Evolutionary conservation across 2,329 filamentous ascomycete genomes (phyloP), one percentile per base, ranked within the genome.

Genomic region (Acephala macrosclerotiorum): DNA sequence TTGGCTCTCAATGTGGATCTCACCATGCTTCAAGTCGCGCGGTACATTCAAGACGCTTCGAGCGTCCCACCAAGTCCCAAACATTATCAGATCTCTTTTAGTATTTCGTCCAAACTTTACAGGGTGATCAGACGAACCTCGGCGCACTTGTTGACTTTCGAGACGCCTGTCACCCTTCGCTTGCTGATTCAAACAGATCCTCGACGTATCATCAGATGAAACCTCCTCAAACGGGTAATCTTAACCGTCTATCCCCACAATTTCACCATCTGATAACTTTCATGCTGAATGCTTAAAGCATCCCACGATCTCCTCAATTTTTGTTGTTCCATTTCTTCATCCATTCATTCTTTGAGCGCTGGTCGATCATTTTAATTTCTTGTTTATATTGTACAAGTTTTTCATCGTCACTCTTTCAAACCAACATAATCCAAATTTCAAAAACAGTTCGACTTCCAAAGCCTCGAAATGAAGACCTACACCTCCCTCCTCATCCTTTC

Each of bases 81-180:
- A 29, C 49, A 53, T 33, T n/a, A 49, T 6, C 18, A 20, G 18
- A n/a, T 20, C 26, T 33, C 25, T 29, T 53, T 53, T n/a, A 22
- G 49, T 29, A 7, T 33, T 53, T 33, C 26, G 2, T 53, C 49
- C 49, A 25, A 26, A 18, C 2, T 29, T 18, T 53, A 29, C 7
- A 53, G 26, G 49, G 49, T n/a, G 66, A 70, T 71, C 68, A 71
- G 68, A 67, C 69, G 62, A 67, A 62, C 20, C 45, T 51, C 26
- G 20, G 38, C 38, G 38, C 11, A 11, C n/a, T 49, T 25, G 45
- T 9, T 25, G 45, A 26, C 29, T 55, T 59, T 67, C 29, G 58
- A 60, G 29, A 66, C 61, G 25, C 8, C 20, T 40, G 47, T 18
- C 29, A 38, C 65, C 47, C 42, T 49, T 55, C 58, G 65, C 58